Evolutionary conservation across 192 early-diverging fungal species (phyloP).

Genomic region (Podila horticola): DNA sequence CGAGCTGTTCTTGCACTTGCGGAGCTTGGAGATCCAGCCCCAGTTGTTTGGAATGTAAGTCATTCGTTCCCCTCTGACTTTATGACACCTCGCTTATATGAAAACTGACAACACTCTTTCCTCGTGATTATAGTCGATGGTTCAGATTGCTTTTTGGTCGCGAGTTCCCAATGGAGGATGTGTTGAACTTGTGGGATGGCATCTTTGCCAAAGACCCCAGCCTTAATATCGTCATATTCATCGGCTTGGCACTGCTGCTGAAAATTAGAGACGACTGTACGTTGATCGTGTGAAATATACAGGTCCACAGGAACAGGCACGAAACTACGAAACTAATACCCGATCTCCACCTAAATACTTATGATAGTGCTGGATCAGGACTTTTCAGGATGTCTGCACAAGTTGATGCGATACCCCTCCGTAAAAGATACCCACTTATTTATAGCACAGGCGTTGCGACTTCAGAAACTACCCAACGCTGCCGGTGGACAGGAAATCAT

Average conservation of each 20-base stretch:
- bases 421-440: conserved; percentile 60
- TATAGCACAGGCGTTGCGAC: conserved; percentile 71
- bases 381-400: conserved; percentile 70
- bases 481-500: conserved; percentile 62
- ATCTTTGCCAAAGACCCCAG: conserved; percentile 86
- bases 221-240: conserved; percentile 84
- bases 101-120: conserved; percentile 13
- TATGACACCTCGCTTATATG: not conserved
- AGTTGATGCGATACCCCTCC: conserved; percentile 70
- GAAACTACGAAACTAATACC: no score
- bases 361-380: conserved; percentile 66
- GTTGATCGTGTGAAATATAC: conserved; percentile 22
- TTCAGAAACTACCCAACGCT: conserved; percentile 59
- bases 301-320: no score
- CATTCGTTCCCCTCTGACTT: not conserved
- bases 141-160: conserved; percentile 90
- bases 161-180: conserved; percentile 80
- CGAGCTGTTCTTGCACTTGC: conserved; percentile 77
- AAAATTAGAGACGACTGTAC: conserved; percentile 74
- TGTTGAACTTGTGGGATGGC: conserved; percentile 90
- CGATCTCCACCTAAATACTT: not conserved
- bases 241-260: conserved; percentile 80
- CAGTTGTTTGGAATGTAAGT: conserved; percentile 93
- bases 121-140: conserved; percentile 72
- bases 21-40: conserved; percentile 84